Evolutionary conservation across 441 rosid species (phyloP).

Genomic region (Erodium texanum): DNA sequence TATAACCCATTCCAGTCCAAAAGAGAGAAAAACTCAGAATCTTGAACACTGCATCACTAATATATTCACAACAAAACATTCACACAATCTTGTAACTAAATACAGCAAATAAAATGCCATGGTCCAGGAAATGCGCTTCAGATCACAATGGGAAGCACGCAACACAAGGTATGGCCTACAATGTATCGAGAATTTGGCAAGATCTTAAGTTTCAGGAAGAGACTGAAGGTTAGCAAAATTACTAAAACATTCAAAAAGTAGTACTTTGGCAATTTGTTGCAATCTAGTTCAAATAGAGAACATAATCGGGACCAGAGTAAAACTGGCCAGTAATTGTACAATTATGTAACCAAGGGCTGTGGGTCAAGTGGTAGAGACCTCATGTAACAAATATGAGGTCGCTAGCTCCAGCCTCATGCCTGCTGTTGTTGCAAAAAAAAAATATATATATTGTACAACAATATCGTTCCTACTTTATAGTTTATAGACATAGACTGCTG

Average conservation of each 20-base stretch:
- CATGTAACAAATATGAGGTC: no score
- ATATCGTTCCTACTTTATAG: not conserved
- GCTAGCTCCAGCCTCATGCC: no score
- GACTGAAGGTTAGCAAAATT: not conserved
- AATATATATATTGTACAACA: conserved; percentile 2
- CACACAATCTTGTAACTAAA: not conserved
- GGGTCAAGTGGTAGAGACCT: no score
- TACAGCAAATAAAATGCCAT: conserved; percentile 3
- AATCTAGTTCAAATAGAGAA: conserved; percentile 6
- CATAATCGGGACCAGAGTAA: not conserved
- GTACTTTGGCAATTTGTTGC: not conserved
- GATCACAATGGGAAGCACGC: conserved; percentile 2
- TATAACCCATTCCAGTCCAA: not conserved
- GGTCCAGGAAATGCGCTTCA: not conserved
- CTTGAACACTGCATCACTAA: not conserved
- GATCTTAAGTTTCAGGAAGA: not conserved
- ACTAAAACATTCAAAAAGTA: not conserved
- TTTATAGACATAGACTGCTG: not conserved
- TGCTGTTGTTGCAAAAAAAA: no score
- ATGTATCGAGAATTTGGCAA: not conserved
- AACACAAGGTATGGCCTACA: not conserved
- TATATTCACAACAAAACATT: not conserved
- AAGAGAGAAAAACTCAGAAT: not conserved
- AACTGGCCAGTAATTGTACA: conserved; percentile 5
- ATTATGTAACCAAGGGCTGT: no score